Evolutionary conservation across 2,329 filamentous ascomycete species (phyloP).

Genomic region (Arthrinium puccinioides): DNA sequence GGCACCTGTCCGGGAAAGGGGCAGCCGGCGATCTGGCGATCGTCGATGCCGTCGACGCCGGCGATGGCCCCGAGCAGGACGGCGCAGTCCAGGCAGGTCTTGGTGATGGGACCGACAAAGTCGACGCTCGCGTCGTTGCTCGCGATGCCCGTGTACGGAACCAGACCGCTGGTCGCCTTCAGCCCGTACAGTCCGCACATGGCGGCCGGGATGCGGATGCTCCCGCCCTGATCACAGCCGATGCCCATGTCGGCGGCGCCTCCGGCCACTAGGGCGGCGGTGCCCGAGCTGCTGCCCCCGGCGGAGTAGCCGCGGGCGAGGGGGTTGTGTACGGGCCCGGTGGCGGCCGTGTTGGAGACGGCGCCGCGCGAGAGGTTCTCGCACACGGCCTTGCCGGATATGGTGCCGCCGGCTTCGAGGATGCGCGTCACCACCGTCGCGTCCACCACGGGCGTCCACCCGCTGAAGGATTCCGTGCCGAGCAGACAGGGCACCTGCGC

Average conservation of each 20-base stretch:
- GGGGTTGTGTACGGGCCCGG: constrained; percentile 39
- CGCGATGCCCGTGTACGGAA: constrained; percentile 25
- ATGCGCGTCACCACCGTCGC: constrained; percentile 35
- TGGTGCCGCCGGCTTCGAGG: constrained; percentile 30
- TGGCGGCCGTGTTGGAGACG: constrained; percentile 33
- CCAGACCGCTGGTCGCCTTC: constrained; percentile 24
- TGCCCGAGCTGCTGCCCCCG: constrained; percentile 39
- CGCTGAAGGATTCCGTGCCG: constrained; percentile 32
- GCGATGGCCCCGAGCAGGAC: constrained; percentile 23
- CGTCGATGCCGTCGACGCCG: constrained; percentile 24
- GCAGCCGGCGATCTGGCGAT: constrained; percentile 16
- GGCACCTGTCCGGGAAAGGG: constrained; percentile 13
- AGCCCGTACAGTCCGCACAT: constrained; percentile 23
- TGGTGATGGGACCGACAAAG: constrained; percentile 23
- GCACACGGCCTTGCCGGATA: constrained; percentile 35
- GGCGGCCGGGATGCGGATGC: constrained; percentile 23
- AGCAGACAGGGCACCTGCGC: constrained; percentile 34
- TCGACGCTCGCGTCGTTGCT: constrained; percentile 22
- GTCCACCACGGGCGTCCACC: constrained; percentile 30
- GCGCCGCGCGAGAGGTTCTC: constrained; percentile 38
- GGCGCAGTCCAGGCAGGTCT: constrained; percentile 19
- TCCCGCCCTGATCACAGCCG: constrained; percentile 27
- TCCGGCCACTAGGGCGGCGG: constrained; percentile 31
- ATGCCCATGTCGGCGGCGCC: constrained; percentile 23
- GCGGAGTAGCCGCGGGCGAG: constrained; percentile 34